Base-by-base conservation (phyloP, 257 asterid species). In the Scutellaria minor region DNA sequence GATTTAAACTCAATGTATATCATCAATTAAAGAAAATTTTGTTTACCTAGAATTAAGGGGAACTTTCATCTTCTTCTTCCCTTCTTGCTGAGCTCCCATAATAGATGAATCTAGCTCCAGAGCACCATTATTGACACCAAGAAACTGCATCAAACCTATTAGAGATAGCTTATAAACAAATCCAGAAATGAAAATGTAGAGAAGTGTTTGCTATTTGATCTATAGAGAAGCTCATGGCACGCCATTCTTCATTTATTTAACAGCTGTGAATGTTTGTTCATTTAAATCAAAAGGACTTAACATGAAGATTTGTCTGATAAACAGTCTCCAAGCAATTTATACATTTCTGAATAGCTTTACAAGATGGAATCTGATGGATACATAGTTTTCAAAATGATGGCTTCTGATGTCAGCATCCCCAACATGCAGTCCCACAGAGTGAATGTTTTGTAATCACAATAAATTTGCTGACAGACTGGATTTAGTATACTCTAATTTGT, bases 31-130 rank as follows among this genome's bases (percentile, higher is more conserved):
- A 14, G 46, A 79, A 48, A 68, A 6, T n/a, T 61, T 51, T 57
- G 42, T 68, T 56, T 79, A 95, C 98, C 96, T 95, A 45, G 99
- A 90, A 83, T 95, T 95, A 22, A 95, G 90, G 69, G 99, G 98
- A 77, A 95, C 90, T 85, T 95, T 95, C 6, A 82, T 79, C 14
- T 41, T 62, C 84, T 88, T 93, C 84, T 86, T 95, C 75, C 92
- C 98, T 35, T 91, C 99, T 84, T 92, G 90, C 83, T 88, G 92
- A 76, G 15, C 84, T 78, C 99, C 96, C 98, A 95, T 92, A 72
- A 95, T 74, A 53, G 97, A 83, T 50, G 96, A 78, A 84, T 95
- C 97, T 27, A 95, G 78, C 84, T 95, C 98, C 83, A 88, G 89
- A 37, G 97, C 93, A 79, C 99, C 99, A 82, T 95, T 90, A 69